A percentile compares a stretch with the other conserved stretches of the same genome.
Conservation (phyloP, 805 yeast species). For the Cyberlindnera galapagoensis region DNA sequence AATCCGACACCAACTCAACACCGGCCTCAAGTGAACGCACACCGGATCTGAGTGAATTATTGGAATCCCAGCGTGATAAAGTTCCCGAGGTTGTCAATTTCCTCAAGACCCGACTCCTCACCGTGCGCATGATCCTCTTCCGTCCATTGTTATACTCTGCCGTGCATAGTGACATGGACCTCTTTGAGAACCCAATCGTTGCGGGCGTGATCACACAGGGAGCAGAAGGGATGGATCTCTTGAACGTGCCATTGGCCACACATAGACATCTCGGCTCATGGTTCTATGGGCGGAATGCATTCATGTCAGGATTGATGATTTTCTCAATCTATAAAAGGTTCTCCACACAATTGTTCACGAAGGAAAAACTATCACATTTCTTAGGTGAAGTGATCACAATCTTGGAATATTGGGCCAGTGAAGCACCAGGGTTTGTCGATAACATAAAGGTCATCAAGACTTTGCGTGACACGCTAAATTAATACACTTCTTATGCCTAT, state of each 20-base stretch:
- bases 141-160: slow-evolving; percentile 18
- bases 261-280: slow-evolving; percentile 24
- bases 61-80: slow-evolving; percentile 1
- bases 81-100: slow-evolving; percentile 19
- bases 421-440: slow-evolving; percentile 14
- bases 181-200: slow-evolving; percentile 11
- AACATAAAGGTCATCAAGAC: slow-evolving; percentile 3
- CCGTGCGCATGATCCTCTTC: slow-evolving; percentile 15
- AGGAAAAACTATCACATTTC: slow-evolving; percentile 6
- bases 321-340: slow-evolving; percentile 12
- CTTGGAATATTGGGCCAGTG: slow-evolving; percentile 20
- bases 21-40: not conserved
- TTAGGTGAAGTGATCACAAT: slow-evolving; percentile 6
- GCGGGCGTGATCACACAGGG: slow-evolving; percentile 14
- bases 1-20: slow-evolving; percentile 6
- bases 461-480: slow-evolving; percentile 5
- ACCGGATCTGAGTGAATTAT: not conserved
- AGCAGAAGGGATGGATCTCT: slow-evolving; percentile 14
- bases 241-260: slow-evolving; percentile 18
- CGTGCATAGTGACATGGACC: slow-evolving; percentile 12
- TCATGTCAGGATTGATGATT: slow-evolving; percentile 5
- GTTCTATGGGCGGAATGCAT: slow-evolving; percentile 18
- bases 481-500: too few species aligned
- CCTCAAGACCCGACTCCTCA: slow-evolving; percentile 18
- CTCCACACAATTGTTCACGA: slow-evolving; percentile 6